phyloP scores from a whole-genome alignment of 345 rosid genomes.

The Garcia nutans region DNA sequence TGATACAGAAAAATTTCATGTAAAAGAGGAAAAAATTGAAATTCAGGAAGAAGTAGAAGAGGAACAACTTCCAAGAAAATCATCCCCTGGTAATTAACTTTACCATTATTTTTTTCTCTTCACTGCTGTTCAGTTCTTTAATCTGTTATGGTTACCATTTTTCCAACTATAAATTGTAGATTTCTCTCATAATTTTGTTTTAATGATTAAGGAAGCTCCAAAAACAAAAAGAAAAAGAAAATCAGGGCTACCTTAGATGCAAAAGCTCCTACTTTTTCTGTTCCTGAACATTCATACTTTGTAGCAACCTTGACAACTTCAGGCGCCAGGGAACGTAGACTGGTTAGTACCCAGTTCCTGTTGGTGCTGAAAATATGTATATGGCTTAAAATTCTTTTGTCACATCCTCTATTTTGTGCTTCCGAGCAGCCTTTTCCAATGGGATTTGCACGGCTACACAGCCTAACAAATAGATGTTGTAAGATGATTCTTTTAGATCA shows the following conservation, averaged over 20 bases:
- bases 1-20: not conserved
- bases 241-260: not conserved
- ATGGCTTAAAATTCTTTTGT: not conserved
- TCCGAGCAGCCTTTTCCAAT: slow-evolving; percentile 10
- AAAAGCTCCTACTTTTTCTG: not conserved
- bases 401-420: not conserved
- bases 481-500: slow-evolving; percentile 10
- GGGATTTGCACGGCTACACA: slow-evolving; percentile 5
- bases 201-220: not conserved
- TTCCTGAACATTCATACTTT: not conserved
- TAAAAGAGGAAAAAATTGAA: not conserved
- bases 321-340: not conserved
- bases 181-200: not conserved
- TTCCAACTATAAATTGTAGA: not conserved
- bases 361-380: not conserved
- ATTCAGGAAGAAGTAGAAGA: not conserved
- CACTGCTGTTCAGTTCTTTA: not conserved
- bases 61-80: not conserved
- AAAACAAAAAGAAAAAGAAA: not conserved
- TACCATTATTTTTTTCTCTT: not conserved
- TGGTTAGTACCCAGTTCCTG: not conserved
- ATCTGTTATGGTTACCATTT: not conserved
- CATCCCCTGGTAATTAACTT: not conserved
- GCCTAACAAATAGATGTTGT: not conserved
- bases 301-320: not conserved